Evolutionary conservation across 176 grass and related monocot species (phyloP).

Genomic region (Alloteropsis semialata): DNA sequence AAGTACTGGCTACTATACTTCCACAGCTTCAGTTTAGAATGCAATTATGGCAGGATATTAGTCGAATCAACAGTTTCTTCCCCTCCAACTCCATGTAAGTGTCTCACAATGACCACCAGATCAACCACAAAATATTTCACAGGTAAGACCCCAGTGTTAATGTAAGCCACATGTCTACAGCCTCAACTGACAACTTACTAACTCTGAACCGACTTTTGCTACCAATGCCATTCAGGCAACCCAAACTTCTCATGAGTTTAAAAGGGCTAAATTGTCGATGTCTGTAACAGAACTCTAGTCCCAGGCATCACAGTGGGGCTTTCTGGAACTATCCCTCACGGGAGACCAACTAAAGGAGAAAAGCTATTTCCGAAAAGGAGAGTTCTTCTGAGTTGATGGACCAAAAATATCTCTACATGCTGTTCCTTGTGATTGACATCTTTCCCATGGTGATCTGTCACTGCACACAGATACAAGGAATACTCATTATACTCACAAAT

Average conservation of each 20-base stretch:
- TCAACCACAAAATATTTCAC: too few relatives aligned
- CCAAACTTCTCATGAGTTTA: background rate
- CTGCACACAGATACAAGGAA: constrained; percentile 5
- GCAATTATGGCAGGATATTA: background rate
- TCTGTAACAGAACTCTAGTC: background rate
- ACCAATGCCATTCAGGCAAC: background rate
- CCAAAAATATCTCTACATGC: background rate
- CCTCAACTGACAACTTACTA: background rate
- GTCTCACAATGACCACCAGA: too few relatives aligned
- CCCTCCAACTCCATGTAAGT: background rate
- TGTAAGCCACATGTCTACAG: background rate
- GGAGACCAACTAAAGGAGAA: background rate
- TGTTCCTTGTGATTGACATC: background rate
- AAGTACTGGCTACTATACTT: background rate
- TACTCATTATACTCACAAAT: background rate
- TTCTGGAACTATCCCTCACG: background rate
- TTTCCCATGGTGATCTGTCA: background rate
- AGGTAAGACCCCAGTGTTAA: too few relatives aligned
- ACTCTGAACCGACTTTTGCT: background rate
- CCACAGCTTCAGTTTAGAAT: too few relatives aligned
- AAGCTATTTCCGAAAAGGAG: background rate
- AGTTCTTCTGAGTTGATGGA: background rate
- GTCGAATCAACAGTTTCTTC: background rate
- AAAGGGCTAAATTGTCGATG: background rate
- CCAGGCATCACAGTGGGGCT: background rate